Evolutionary conservation across 2,329 filamentous ascomycete genomes (phyloP).

Genomic region (Cadophora luteo-olivacea): DNA sequence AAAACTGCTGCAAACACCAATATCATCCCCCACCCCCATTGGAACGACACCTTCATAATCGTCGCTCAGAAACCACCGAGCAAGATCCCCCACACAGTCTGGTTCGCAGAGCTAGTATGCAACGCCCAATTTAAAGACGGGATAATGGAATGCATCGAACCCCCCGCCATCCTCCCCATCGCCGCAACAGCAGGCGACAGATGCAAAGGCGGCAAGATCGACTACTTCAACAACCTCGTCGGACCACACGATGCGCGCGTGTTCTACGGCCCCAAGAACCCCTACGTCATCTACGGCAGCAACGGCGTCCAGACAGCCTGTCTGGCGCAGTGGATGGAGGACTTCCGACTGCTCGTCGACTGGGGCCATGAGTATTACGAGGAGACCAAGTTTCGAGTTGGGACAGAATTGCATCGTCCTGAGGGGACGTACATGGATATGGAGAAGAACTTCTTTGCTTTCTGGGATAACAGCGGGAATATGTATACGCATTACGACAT

Average conservation of each 20-base stretch:
- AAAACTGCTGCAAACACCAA: slow-evolving; percentile 58
- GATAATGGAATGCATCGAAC: slow-evolving; percentile 51
- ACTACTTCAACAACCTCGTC: slow-evolving; percentile 49
- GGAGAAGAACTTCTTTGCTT: slow-evolving; percentile 69
- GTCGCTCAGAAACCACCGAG: slow-evolving; percentile 52
- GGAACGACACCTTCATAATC: slow-evolving; percentile 56
- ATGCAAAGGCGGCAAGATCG: slow-evolving; percentile 53
- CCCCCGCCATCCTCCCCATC: slow-evolving; percentile 53
- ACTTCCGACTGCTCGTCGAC: slow-evolving; percentile 57
- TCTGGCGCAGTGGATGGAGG: slow-evolving; percentile 62
- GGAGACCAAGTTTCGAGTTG: slow-evolving; percentile 38
- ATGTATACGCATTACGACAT: slow-evolving; percentile 62
- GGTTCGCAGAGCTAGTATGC: slow-evolving; percentile 56
- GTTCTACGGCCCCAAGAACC: slow-evolving; percentile 58
- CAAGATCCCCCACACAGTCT: slow-evolving; percentile 37
- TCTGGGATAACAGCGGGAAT: slow-evolving; percentile 59
- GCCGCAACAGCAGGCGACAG: slow-evolving; percentile 51
- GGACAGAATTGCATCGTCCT: slow-evolving; percentile 60
- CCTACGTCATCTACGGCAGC: slow-evolving; percentile 61
- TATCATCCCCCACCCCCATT: slow-evolving; percentile 60
- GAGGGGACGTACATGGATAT: slow-evolving; percentile 48
- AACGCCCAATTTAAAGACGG: slow-evolving; percentile 54
- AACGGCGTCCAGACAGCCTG: slow-evolving; percentile 58
- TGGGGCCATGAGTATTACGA: slow-evolving; percentile 44
- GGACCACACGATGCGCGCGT: slow-evolving; percentile 66